phyloP scores from a whole-genome alignment of 306 rosid genomes.

The Acmispon strigosus region DNA sequence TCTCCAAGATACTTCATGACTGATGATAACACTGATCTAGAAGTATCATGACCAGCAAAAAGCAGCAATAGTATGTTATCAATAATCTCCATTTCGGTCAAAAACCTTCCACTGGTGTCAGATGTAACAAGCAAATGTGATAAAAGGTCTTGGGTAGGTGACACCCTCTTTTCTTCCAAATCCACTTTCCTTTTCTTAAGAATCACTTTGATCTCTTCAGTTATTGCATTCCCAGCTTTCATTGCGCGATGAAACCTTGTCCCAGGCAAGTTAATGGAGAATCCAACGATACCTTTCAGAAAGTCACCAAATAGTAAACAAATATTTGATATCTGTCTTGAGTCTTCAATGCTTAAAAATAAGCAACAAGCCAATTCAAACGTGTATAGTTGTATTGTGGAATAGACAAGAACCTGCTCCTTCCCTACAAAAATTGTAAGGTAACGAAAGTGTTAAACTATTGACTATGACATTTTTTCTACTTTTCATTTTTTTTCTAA shows the following conservation, averaged over 20 bases:
- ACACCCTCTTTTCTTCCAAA: slow-evolving; percentile 26
- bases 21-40: slow-evolving; percentile 33
- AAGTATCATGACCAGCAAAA: slow-evolving; percentile 43
- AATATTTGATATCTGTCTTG: slow-evolving; percentile 14
- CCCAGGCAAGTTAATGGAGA: slow-evolving; percentile 37
- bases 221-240: slow-evolving; percentile 31
- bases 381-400: slow-evolving; percentile 25
- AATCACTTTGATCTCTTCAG: slow-evolving; percentile 18
- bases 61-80: slow-evolving; percentile 36
- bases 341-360: slow-evolving; percentile 37
- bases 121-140: slow-evolving; percentile 35
- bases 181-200: slow-evolving; percentile 30
- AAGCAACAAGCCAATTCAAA: slow-evolving; percentile 37
- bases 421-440: slow-evolving; percentile 41
- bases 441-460: no score
- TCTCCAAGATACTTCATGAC: slow-evolving; percentile 40
- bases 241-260: slow-evolving; percentile 28
- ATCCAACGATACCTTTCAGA: slow-evolving; percentile 36
- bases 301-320: slow-evolving; percentile 15
- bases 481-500: no score
- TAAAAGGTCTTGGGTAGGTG: slow-evolving; percentile 38
- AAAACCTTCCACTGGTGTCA: slow-evolving; percentile 31
- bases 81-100: slow-evolving; percentile 36
- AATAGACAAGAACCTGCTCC: slow-evolving; percentile 25
- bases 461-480: no score